Percentiles rank a stretch among this genome's conserved stretches.
Evolutionary conservation across 2,329 filamentous ascomycete genomes (phyloP).

Genomic region (Fusarium sacchari): DNA sequence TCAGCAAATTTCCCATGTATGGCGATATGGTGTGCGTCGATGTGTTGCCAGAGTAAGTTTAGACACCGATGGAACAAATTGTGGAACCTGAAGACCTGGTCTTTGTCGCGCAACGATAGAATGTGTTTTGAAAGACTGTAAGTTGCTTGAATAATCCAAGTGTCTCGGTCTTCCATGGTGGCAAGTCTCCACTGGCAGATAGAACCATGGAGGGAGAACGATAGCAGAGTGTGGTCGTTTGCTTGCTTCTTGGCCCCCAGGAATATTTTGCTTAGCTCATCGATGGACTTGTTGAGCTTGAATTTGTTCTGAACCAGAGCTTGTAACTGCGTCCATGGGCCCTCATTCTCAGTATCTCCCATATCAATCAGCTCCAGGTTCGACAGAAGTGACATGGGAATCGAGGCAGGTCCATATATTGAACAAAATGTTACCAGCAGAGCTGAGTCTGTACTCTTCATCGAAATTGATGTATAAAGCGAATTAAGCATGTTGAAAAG

Average conservation of each 20-base stretch:
- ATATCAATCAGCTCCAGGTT: too few relatives aligned
- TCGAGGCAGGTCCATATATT: too few relatives aligned
- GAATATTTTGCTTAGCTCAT: neutral
- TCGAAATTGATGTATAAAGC: too few relatives aligned
- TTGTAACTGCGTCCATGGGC: too few relatives aligned
- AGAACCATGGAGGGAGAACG: neutral
- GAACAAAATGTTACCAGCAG: too few relatives aligned
- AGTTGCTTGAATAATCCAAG: neutral
- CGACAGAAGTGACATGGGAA: too few relatives aligned
- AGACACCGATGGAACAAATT: neutral
- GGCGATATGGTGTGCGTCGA: neutral
- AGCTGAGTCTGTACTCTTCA: too few relatives aligned
- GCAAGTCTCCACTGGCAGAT: conserved; percentile 4
- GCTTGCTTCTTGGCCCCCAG: neutral
- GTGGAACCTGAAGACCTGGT: neutral
- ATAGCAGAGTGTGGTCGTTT: neutral
- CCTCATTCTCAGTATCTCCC: too few relatives aligned
- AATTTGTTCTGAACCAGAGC: too few relatives aligned
- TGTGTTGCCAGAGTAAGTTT: neutral
- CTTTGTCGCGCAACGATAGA: neutral
- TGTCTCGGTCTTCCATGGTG: neutral
- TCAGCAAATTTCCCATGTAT: neutral
- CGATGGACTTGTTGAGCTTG: neutral
- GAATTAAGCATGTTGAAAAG: too few relatives aligned
- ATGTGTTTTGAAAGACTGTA: neutral